These are phyloP conservation scores for Fusarium bulbicola DNA, from an alignment of 2,329 filamentous ascomycete genomes.

Conservation along the genomic window DNA sequence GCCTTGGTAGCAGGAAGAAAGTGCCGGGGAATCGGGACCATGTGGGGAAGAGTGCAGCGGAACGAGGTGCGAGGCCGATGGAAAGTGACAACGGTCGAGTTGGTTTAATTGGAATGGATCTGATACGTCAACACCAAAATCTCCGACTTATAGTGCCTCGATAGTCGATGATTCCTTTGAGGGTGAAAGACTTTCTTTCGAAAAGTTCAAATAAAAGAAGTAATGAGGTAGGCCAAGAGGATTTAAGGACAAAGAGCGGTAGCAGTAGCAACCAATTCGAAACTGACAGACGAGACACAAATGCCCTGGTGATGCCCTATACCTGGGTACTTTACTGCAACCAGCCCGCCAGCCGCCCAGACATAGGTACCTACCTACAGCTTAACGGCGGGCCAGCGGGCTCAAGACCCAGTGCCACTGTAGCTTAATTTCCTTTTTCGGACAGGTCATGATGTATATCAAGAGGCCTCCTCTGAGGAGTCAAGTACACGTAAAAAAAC, in stretches of 20 bases:
- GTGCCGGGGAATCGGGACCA: slow-evolving; percentile 34
- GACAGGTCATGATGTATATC: slow-evolving; percentile 10
- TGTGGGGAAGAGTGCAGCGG: slow-evolving; percentile 26
- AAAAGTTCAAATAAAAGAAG: background rate
- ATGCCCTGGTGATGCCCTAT: background rate
- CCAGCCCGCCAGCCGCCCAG: background rate
- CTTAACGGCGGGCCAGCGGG: slow-evolving; percentile 3
- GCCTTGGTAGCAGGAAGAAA: slow-evolving; percentile 20
- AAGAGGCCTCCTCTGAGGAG: slow-evolving; percentile 28
- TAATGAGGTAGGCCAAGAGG: slow-evolving; percentile 4
- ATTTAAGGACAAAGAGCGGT: background rate
- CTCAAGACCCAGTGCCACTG: slow-evolving; percentile 13
- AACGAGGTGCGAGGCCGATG: slow-evolving; percentile 1
- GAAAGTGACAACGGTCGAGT: background rate
- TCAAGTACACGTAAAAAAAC: slow-evolving; percentile 19
- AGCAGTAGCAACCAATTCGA: background rate
- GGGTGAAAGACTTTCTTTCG: background rate
- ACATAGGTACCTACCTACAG: background rate
- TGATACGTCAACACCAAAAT: slow-evolving; percentile 3
- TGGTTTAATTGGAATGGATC: slow-evolving; percentile 17
- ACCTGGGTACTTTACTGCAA: background rate
- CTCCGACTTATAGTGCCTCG: background rate
- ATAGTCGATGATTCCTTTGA: background rate
- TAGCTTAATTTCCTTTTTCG: slow-evolving; percentile 28
- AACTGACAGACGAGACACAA: background rate